Evolutionary conservation across 805 yeast species (phyloP).

Genomic region (Kluyveromyces lactis): DNA sequence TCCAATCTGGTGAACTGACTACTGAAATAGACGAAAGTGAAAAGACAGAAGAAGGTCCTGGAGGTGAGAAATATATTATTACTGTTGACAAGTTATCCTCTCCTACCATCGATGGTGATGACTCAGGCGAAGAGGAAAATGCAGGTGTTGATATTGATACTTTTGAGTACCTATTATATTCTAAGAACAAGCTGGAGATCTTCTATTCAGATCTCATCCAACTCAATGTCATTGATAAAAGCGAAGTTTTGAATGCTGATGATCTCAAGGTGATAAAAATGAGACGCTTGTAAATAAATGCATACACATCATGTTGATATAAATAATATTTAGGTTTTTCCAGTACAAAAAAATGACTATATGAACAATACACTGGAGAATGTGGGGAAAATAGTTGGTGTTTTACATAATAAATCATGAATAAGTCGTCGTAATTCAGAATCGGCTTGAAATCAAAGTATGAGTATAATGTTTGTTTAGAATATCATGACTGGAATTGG

Average conservation of each 20-base stretch:
- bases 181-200: constrained; percentile 64
- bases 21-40: constrained; percentile 14
- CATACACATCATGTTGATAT: constrained; percentile 2
- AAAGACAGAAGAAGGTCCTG: constrained; percentile 43
- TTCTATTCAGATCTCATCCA: constrained; percentile 67
- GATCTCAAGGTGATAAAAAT: background rate
- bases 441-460: too few species aligned
- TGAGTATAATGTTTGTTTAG: too few species aligned
- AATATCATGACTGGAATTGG: too few species aligned
- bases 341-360: too few species aligned
- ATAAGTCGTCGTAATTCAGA: background rate
- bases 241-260: constrained; percentile 8
- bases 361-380: too few species aligned
- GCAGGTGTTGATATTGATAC: constrained; percentile 43
- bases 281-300: constrained; percentile 2
- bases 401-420: background rate
- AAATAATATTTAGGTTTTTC: background rate
- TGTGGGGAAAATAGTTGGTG: background rate
- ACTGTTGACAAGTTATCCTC: constrained; percentile 17
- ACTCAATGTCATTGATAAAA: constrained; percentile 42
- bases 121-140: constrained; percentile 19
- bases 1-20: constrained; percentile 51
- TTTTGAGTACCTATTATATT: constrained; percentile 71
- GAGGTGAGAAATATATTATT: constrained; percentile 41
- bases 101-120: constrained; percentile 19